Evolutionary conservation across 2,329 filamentous ascomycete species (phyloP), one percentile per base, ranked within the genome.

Genomic region (Colletotrichum truncatum): DNA sequence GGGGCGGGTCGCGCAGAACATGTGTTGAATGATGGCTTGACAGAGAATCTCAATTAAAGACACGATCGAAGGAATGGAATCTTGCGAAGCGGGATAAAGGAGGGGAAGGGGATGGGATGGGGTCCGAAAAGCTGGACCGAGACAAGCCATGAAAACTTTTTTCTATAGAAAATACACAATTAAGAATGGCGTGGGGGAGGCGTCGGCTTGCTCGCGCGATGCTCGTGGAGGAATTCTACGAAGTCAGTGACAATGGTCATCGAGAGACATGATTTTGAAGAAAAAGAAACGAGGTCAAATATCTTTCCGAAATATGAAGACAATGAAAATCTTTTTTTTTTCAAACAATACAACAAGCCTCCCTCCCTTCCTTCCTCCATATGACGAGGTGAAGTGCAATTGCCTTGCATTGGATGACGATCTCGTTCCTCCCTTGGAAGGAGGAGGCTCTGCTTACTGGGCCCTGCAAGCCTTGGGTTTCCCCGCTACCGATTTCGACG

Each of bases 81-180:
- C 46, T 43, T 30, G 30, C 53, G 39, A 34, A 28, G 51, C 51
- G 51, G n/a, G 9, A 28, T 21, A 10, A 12, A 23, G 51, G n/a
- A 23, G 14, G 4, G 34, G 41, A 21, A 18, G 23, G 12, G 21
- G 21, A 52, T 28, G 34, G 36, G 25, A n/a, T n/a, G n/a, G 30
- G 41, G 14, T 23, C 43, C 60, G 21, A 48, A 14, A 23, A 60
- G 61, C 61, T 60, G 61, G 54, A 60, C 53, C 46, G 25, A 53
- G 61, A 53, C 54, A 48, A 18, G 18, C 12, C 8, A 43, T 9
- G 49, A 14, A 55, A 61, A 25, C n/a, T n/a, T n/a, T n/a, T n/a
- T n/a, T n/a, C n/a, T n/a, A n/a, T n/a, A n/a, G n/a, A n/a, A n/a
- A n/a, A n/a, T n/a, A n/a, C n/a, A n/a, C n/a, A n/a, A n/a, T n/a